These are phyloP conservation scores for Candida labiduridarum DNA, from an alignment of 1,139 yeast species.

Conservation along the genomic window DNA sequence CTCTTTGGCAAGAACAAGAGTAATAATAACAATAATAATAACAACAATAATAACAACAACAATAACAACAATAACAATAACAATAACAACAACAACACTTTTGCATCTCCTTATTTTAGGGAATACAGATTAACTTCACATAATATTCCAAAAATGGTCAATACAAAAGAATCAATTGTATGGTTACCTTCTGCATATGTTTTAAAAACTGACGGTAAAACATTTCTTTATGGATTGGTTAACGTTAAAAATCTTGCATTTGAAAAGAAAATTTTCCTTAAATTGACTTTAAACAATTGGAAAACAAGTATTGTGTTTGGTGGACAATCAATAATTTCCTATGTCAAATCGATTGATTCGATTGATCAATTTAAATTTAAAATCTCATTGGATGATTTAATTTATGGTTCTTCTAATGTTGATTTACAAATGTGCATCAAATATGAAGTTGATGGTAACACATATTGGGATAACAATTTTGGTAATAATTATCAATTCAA, in stretches of 20 bases:
- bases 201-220: constrained; percentile 15
- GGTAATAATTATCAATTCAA: constrained; percentile 31
- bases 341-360: constrained; percentile 28
- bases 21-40: neutral
- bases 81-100: neutral
- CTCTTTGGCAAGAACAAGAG: constrained; percentile 1
- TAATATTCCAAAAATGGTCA: constrained; percentile 15
- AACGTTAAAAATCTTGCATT: constrained; percentile 41
- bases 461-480: constrained; percentile 41
- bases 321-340: constrained; percentile 23
- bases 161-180: constrained; percentile 9
- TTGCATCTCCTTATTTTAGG: neutral
- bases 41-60: too few species aligned
- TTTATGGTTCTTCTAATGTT: constrained; percentile 10
- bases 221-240: constrained; percentile 29
- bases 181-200: constrained; percentile 18
- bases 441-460: constrained; percentile 24
- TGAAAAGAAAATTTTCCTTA: constrained; percentile 38
- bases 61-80: constrained; percentile 3
- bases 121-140: constrained; percentile 17
- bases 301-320: constrained; percentile 31
- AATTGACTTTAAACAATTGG: constrained; percentile 45
- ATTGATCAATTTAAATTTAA: constrained; percentile 43
- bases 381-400: constrained; percentile 32
- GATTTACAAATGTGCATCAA: constrained; percentile 29